Base-by-base conservation (phyloP, 306 rosid species). In the Elaeagnus macrophylla region DNA sequence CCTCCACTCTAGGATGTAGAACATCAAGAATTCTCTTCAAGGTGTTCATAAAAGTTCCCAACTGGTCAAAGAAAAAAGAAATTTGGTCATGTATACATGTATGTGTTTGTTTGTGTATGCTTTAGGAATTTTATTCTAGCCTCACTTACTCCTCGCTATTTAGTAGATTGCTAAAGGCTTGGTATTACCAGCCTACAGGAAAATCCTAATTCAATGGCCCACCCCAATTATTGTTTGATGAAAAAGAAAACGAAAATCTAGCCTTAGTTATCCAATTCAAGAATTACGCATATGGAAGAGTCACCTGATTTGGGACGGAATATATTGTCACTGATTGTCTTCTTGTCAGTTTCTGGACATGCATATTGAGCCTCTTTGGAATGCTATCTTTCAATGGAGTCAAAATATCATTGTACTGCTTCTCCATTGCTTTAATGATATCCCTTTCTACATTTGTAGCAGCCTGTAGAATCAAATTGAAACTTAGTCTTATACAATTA, bases 281-380 rank as follows among this genome's bases (percentile, higher is more conserved):
- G 45, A 43, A 56, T 43, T 60, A 11, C 56, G 39, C 59, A 53
- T 47, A 20, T 13, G 38, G 54, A 56, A 55, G 37, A 69, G 82
- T 74, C 66, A 84, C 97, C 66, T 91, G 97, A 74, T 73, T 76
- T 61, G 97, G 97, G 67, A 82, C 83, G 44, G 71, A 48, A 53
- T 76, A 86, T 40, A 73, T 83, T 20, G 82, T 18, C 70, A 71
- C 38, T 61, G 97, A 80, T 68, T 91, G 97, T 67, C 97, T 80
- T 79, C 97, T 86, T 78, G 97, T 93, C 56, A 91, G 81, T 80
- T 86, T 91, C 75, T 91, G 97, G 53, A 91, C 96, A 69, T 91
- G 97, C 84, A 84, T 72, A 71, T 86, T 90, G 64, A 91, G 82
- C 71, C 88, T 84, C 85, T 86, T 84, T 8, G 81, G 97, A 54